Conservation (phyloP, 257 asterid genomes). For the Solanum chmielewskii region DNA sequence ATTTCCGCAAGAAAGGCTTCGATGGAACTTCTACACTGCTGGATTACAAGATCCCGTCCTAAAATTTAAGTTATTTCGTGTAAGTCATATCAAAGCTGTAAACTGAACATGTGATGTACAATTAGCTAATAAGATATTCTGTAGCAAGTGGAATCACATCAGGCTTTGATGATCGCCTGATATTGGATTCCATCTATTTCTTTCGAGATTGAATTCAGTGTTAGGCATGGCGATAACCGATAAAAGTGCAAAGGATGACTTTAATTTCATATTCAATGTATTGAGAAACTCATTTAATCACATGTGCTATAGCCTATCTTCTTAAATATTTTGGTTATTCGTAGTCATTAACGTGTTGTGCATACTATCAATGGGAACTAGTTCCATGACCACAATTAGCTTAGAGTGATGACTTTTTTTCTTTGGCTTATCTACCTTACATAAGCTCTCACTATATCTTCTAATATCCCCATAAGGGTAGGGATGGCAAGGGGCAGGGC, state of each 20-base stretch:
- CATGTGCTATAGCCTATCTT: neutral
- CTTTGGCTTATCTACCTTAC: neutral
- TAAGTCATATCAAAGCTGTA: neutral
- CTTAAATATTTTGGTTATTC: neutral
- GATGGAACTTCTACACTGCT: slow-evolving; percentile 35
- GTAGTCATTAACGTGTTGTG: neutral
- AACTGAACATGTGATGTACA: neutral
- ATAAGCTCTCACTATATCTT: too few relatives aligned
- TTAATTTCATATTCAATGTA: neutral
- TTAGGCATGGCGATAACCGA: neutral
- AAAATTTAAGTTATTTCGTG: neutral
- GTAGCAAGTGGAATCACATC: neutral
- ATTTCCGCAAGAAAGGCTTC: slow-evolving; percentile 29
- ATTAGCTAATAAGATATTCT: neutral
- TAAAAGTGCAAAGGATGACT: neutral
- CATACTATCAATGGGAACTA: neutral
- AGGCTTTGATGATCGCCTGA: neutral
- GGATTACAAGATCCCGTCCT: slow-evolving; percentile 34
- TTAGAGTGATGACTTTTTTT: neutral
- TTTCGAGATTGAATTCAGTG: neutral
- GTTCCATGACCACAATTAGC: neutral
- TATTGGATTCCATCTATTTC: neutral
- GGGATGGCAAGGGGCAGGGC: too few relatives aligned
- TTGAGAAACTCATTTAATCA: neutral
- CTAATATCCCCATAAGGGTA: neutral